These are phyloP conservation scores for Scortechinia acanthostroma DNA, from an alignment of 2,329 filamentous ascomycete genomes.

Conservation along the genomic window DNA sequence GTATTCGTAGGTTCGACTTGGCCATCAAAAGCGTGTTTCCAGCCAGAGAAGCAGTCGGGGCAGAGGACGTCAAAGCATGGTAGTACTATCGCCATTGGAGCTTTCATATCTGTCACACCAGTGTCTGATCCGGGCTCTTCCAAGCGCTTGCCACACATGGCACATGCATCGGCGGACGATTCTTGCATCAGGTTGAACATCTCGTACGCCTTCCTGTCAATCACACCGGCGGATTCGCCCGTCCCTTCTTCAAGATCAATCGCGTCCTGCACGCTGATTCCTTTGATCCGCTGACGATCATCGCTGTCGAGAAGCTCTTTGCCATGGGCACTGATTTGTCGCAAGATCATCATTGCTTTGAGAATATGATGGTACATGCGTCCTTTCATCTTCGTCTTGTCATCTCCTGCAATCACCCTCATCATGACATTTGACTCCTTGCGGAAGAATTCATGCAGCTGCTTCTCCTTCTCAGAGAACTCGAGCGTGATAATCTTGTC, in stretches of 20 bases:
- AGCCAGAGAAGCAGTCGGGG: slow-evolving; percentile 58
- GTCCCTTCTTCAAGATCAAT: slow-evolving; percentile 81
- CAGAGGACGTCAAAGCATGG: slow-evolving; percentile 85
- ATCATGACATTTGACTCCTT: slow-evolving; percentile 75
- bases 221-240: slow-evolving; percentile 19
- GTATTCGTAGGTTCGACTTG: slow-evolving; percentile 14
- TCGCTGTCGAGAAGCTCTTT: slow-evolving; percentile 80
- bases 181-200: slow-evolving; percentile 80
- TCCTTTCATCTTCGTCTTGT: slow-evolving; percentile 64
- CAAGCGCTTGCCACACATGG: slow-evolving; percentile 38
- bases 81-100: slow-evolving; percentile 60
- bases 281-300: slow-evolving; percentile 73
- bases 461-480: slow-evolving; percentile 69
- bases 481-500: slow-evolving; percentile 70
- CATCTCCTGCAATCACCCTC: slow-evolving; percentile 60
- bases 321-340: slow-evolving; percentile 89
- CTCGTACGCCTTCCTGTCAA: slow-evolving; percentile 62
- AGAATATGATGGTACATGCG: slow-evolving; percentile 90
- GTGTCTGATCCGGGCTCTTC: slow-evolving; percentile 32
- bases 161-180: slow-evolving; percentile 70
- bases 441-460: slow-evolving; percentile 78
- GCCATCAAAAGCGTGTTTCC: slow-evolving; percentile 40
- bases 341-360: slow-evolving; percentile 81
- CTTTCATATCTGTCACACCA: slow-evolving; percentile 40
- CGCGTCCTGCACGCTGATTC: slow-evolving; percentile 74